Base-by-base conservation (phyloP, 1,284 basidiomycete species). In the Tremellales sp. region DNA sequence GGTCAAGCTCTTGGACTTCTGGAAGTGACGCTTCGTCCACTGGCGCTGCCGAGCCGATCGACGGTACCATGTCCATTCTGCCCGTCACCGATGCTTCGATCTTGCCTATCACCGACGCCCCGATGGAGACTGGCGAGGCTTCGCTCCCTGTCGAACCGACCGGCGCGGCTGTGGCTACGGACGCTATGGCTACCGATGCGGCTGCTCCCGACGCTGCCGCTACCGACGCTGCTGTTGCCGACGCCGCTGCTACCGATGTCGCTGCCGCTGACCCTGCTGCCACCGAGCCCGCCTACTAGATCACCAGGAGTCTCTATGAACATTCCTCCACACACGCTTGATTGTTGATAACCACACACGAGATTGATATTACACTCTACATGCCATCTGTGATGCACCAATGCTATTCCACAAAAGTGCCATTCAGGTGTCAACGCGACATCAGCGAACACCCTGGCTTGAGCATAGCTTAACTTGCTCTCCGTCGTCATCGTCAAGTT, bases 231-330 rank as follows among this genome's bases (percentile, higher is more conserved):
- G 29, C 29, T 31, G 29, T 8, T 8, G 29, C 29, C 10, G 15
- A 8, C 15, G 29, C 10, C 19, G 33, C 6, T 17, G 33, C 5
- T 15, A 17, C 19, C 4, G 33, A 24, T 33, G 48, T 44, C 52
- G 23, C 43, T 36, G 27, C 41, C 26, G 13, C 37, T 43, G 44
- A 45, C 40, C 3, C 43, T 43, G 42, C 44, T 43, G 23, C 37
- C n/a, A n/a, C 47, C 23, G 22, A 46, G 39, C 6, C 43, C 39
- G 23, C 43, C 27, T 36, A 36, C 19, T 36, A 36, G 13, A 36
- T 36, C 29, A 15, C 33, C 19, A 4, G 33, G n/a, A n/a, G n/a
- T n/a, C n/a, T n/a, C n/a, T n/a, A n/a, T n/a, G n/a, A n/a, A n/a
- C n/a, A n/a, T n/a, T n/a, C n/a, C n/a, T n/a, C n/a, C n/a, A n/a